Percentiles rank a stretch among this genome's conserved stretches.
Evolutionary conservation across 2,329 filamentous ascomycete genomes (phyloP).

Genomic region (Diaporthe destruens): DNA sequence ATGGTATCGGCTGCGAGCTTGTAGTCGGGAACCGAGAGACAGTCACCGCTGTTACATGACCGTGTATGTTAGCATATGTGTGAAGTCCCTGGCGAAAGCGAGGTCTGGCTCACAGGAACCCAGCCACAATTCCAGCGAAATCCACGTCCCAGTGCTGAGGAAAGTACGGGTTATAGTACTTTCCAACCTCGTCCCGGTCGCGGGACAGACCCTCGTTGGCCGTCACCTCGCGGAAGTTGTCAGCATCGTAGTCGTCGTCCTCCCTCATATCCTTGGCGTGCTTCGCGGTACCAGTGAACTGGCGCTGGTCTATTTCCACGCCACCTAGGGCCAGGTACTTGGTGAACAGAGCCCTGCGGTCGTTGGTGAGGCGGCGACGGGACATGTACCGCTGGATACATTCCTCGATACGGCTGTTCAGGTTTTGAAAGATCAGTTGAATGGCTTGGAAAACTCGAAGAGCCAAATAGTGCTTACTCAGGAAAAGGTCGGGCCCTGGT

Average conservation of each 20-base stretch:
- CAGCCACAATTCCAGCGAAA: conserved; percentile 81
- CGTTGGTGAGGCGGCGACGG: conserved; percentile 78
- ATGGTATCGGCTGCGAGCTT: conserved; percentile 75
- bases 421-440: background rate
- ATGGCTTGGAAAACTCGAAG: background rate
- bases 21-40: conserved; percentile 67
- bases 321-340: conserved; percentile 89
- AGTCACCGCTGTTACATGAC: conserved; percentile 59
- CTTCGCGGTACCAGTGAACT: conserved; percentile 71
- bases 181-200: conserved; percentile 53
- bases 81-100: background rate
- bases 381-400: conserved; percentile 86
- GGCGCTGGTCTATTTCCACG: conserved; percentile 68
- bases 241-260: conserved; percentile 62
- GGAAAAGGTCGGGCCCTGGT: conserved; percentile 65
- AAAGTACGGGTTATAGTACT: conserved; percentile 64
- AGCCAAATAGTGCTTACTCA: conserved; percentile 59
- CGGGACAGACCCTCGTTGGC: conserved; percentile 71
- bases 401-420: conserved; percentile 79
- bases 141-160: conserved; percentile 79
- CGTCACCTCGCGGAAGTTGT: conserved; percentile 73
- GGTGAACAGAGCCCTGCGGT: conserved; percentile 75
- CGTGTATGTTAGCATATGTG: background rate
- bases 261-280: conserved; percentile 53
- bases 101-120: conserved; percentile 74